A percentile compares a stretch with the other conserved stretches of the same genome.
Evolutionary conservation across 306 rosid species (phyloP).

Genomic region (Trifolium pratense): DNA sequence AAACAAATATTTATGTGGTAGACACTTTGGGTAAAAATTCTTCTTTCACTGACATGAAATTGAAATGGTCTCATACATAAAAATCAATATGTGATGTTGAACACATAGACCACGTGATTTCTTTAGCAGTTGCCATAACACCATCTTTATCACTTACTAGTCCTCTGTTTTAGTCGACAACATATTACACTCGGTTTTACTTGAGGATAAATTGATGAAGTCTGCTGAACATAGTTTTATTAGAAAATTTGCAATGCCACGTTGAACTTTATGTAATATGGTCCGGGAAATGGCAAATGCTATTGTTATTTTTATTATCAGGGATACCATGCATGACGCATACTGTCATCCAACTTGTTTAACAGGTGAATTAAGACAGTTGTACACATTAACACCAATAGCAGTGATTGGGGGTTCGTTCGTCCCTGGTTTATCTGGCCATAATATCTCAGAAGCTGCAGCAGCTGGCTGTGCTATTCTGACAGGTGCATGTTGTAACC

Average conservation of each 20-base stretch:
- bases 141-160: background rate
- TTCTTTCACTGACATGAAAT: conserved; percentile 22
- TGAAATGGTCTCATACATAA: conserved; percentile 33
- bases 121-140: conserved; percentile 12
- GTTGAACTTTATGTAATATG: conserved; percentile 11
- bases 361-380: conserved; percentile 78
- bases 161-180: conserved; percentile 2
- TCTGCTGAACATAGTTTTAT: conserved; percentile 14
- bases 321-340: conserved; percentile 32
- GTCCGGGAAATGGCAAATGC: conserved; percentile 8
- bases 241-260: background rate
- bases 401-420: conserved; percentile 96
- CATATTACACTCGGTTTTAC: conserved; percentile 8
- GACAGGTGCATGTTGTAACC: conserved; percentile 57
- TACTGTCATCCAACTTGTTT: conserved; percentile 41
- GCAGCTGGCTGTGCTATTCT: conserved; percentile 93
- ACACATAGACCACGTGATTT: conserved; percentile 29
- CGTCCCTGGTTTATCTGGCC: conserved; percentile 77
- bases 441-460: conserved; percentile 93
- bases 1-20: conserved; percentile 71
- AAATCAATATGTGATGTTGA: conserved; percentile 27
- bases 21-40: conserved; percentile 77
- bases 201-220: conserved; percentile 14
- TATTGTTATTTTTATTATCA: conserved; percentile 27
- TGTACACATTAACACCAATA: conserved; percentile 72